A percentile compares a stretch with the other conserved stretches of the same genome.
These are phyloP conservation scores for Rubia tinctorum DNA, from an alignment of 305 asterid species.

Conservation along the genomic window DNA sequence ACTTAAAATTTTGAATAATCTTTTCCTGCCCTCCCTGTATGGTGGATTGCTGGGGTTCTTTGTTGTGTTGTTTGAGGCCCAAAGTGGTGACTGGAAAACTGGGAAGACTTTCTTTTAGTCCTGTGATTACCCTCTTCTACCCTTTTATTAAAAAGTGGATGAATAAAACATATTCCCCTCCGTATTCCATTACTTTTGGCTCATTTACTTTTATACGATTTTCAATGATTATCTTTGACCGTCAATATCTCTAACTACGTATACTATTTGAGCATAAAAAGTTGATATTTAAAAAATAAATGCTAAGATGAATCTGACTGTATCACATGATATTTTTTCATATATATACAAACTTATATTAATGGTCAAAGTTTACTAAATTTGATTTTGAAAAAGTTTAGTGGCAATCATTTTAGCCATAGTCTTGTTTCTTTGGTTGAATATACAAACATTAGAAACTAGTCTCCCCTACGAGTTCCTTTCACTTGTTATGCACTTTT, in stretches of 20 bases:
- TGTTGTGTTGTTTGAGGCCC: constrained; percentile 13
- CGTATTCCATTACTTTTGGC: no score
- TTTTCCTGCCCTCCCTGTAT: background rate
- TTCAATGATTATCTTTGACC: no score
- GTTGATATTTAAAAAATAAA: no score
- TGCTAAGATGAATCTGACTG: no score
- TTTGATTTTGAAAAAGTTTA: no score
- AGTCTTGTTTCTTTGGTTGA: constrained; percentile 9
- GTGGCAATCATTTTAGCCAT: background rate
- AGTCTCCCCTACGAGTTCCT: background rate
- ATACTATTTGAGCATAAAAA: no score
- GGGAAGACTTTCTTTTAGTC: constrained; percentile 7
- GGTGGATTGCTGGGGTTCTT: background rate
- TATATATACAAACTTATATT: no score
- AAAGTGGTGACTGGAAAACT: constrained; percentile 9
- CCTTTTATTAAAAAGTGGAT: constrained; percentile 16
- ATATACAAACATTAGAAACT: background rate
- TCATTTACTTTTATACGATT: no score
- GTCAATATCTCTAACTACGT: no score
- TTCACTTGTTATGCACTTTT: background rate
- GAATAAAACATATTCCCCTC: background rate
- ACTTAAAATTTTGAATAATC: background rate
- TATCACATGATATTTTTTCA: no score
- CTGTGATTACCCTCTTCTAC: constrained; percentile 18
- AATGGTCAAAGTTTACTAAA: no score